Conservation (phyloP, 2,329 filamentous ascomycete species). For the Zalaria sp. region DNA sequence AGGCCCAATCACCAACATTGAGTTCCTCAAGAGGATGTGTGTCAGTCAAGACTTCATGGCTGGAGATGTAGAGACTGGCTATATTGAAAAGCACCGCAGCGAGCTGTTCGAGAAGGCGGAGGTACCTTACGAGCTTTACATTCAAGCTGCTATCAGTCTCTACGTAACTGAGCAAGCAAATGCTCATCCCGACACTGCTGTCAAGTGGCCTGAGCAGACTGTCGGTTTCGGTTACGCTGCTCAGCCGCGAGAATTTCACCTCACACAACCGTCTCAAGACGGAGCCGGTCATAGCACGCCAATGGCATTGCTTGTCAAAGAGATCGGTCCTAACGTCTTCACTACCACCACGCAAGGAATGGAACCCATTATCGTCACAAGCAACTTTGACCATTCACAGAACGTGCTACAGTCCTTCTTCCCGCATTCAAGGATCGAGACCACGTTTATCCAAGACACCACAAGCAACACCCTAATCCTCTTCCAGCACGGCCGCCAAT, state of each 20-base stretch:
- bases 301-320: conserved; percentile 32
- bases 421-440: conserved; percentile 63
- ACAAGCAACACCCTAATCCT: conserved; percentile 43
- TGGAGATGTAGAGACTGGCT: conserved; percentile 88
- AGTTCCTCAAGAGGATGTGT: conserved; percentile 85
- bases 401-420: conserved; percentile 60
- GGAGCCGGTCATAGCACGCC: conserved; percentile 18
- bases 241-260: conserved; percentile 49
- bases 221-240: conserved; percentile 44
- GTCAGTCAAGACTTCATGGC: conserved; percentile 66
- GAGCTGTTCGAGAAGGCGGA: conserved; percentile 57
- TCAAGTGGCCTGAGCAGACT: conserved; percentile 15
- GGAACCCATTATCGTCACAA: conserved; percentile 27
- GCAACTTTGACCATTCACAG: conserved; percentile 29
- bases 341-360: conserved; percentile 24
- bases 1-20: conserved; percentile 86
- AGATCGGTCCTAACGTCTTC: conserved; percentile 36
- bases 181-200: conserved; percentile 26
- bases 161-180: conserved; percentile 27
- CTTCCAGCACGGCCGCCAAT: conserved; percentile 55
- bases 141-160: conserved; percentile 73
- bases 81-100: conserved; percentile 75
- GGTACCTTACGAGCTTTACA: conserved; percentile 59
- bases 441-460: conserved; percentile 55
- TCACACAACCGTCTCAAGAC: conserved; percentile 33